Conservation (phyloP, 441 rosid genomes). For the Mallotus japonicus region DNA sequence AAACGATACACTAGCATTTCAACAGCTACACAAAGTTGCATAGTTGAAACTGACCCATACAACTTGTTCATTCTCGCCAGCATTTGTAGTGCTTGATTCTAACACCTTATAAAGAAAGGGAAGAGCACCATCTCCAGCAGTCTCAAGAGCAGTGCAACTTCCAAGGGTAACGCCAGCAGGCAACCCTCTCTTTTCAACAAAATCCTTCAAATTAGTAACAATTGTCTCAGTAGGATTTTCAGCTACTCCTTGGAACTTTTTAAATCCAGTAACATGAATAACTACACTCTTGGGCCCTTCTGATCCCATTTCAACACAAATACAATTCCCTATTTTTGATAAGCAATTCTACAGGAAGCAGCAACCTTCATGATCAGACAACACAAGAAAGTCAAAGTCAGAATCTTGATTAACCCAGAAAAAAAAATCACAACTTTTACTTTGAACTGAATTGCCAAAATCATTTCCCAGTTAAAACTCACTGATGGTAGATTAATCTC, state of each 20-base stretch:
- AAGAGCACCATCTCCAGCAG: conserved; percentile 80
- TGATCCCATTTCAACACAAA: conserved; percentile 62
- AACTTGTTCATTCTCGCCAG: conserved; percentile 40
- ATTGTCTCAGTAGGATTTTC: conserved; percentile 80
- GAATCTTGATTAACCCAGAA: too few species aligned
- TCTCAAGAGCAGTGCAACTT: conserved; percentile 71
- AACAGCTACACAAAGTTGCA: conserved; percentile 10
- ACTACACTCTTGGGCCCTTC: conserved; percentile 71
- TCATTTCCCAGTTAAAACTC: background rate
- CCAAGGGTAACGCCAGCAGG: conserved; percentile 62
- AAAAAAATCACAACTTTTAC: background rate
- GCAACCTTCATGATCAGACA: conserved; percentile 5
- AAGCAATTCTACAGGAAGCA: background rate
- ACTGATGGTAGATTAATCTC: background rate
- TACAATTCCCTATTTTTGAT: conserved; percentile 39
- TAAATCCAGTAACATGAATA: conserved; percentile 76
- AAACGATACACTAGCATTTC: background rate
- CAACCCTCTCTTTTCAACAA: conserved; percentile 47
- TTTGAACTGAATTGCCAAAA: background rate
- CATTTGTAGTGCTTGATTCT: conserved; percentile 45
- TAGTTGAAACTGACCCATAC: conserved; percentile 60
- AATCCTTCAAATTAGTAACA: conserved; percentile 57
- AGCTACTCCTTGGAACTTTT: conserved; percentile 85
- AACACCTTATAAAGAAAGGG: conserved; percentile 50
- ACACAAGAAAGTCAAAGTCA: background rate